A percentile compares a stretch with the other conserved stretches of the same genome.
Evolutionary conservation across 2,329 filamentous ascomycete genomes (phyloP).

Genomic region (Verticillium nonalfalfae): DNA sequence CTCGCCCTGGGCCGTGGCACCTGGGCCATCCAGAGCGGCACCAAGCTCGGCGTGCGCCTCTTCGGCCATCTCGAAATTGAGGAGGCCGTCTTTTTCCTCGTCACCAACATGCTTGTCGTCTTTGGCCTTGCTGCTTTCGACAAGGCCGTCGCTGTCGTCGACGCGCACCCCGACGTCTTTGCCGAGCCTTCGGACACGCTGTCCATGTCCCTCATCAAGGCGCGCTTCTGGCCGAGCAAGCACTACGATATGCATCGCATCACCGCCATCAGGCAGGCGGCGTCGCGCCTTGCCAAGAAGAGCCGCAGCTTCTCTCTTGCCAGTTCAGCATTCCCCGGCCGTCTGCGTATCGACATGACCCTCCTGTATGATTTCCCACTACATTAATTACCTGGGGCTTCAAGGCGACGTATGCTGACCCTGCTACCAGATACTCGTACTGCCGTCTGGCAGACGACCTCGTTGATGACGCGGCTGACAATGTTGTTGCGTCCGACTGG

Average conservation of each 20-base stretch:
- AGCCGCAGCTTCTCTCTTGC: constrained; percentile 71
- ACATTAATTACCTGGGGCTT: too few relatives aligned
- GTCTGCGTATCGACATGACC: constrained; percentile 61
- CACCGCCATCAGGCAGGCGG: constrained; percentile 51
- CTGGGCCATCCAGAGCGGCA: constrained; percentile 63
- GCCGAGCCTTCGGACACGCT: constrained; percentile 33
- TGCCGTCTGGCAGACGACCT: constrained; percentile 69
- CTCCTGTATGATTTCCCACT: constrained; percentile 39
- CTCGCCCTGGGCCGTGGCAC: constrained; percentile 61
- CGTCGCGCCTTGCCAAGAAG: constrained; percentile 51
- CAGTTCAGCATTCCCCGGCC: constrained; percentile 61
- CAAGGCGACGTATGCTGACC: constrained; percentile 5
- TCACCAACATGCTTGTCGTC: constrained; percentile 64
- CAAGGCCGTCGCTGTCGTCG: constrained; percentile 58
- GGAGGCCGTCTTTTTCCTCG: constrained; percentile 68
- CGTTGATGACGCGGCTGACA: constrained; percentile 55
- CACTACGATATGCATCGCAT: constrained; percentile 54
- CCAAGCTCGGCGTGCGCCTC: constrained; percentile 57
- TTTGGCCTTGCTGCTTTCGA: constrained; percentile 65
- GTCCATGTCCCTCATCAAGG: constrained; percentile 45
- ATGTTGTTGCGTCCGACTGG: constrained; percentile 48
- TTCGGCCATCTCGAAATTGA: constrained; percentile 65
- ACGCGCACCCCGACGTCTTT: constrained; percentile 56
- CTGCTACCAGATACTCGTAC: constrained; percentile 54
- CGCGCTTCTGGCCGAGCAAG: constrained; percentile 36